Conservation (phyloP, 2,329 filamentous ascomycete genomes). For the Colletotrichum limetticola region DNA sequence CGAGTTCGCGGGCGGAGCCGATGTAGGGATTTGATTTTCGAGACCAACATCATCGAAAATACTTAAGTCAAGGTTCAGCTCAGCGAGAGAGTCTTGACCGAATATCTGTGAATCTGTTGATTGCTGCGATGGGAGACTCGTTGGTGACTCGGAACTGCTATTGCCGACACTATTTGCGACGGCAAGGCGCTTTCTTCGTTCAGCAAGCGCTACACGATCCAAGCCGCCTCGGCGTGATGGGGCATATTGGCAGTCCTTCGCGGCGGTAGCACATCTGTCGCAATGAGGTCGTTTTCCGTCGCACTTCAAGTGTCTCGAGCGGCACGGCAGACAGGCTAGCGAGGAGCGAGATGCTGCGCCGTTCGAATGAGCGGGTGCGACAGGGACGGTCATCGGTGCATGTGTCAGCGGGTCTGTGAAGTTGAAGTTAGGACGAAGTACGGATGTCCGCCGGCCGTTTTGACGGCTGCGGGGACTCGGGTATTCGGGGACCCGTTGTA, state of each 20-base stretch:
- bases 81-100: constrained; percentile 1
- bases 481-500: constrained; percentile 14
- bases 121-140: constrained; percentile 24
- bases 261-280: constrained; percentile 53
- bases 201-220: constrained; percentile 43
- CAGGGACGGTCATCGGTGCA: background rate
- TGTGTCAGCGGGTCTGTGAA: background rate
- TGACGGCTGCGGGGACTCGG: constrained; percentile 6
- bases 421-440: background rate
- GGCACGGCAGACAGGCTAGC: constrained; percentile 62
- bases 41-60: background rate
- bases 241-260: constrained; percentile 60
- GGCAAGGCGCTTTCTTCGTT: constrained; percentile 42
- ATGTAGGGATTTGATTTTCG: no score
- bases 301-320: constrained; percentile 63
- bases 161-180: constrained; percentile 4
- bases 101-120: background rate
- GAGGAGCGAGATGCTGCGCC: constrained; percentile 41
- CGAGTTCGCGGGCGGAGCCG: background rate
- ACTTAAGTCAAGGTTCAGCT: background rate
- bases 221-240: constrained; percentile 60
- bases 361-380: background rate
- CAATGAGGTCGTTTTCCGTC: constrained; percentile 60
- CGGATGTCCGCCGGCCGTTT: background rate
- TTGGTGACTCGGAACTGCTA: background rate